These are phyloP conservation scores for Diaporthe sp. DNA, from an alignment of 2,329 filamentous ascomycete genomes.

Conservation along the genomic window DNA sequence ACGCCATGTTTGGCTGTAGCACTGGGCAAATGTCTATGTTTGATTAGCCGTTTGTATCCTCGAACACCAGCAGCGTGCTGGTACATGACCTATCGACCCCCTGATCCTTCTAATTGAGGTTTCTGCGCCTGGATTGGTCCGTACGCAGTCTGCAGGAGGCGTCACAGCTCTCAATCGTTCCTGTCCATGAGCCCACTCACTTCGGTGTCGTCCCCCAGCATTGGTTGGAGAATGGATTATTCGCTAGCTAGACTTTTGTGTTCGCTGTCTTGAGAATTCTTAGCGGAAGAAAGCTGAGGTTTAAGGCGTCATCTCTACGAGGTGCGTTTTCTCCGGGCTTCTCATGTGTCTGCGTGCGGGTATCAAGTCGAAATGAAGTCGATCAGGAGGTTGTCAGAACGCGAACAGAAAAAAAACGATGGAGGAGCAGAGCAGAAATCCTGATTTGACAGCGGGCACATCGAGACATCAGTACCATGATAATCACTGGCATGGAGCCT, in stretches of 20 bases:
- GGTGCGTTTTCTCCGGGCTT: neutral
- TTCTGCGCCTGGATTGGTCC: neutral
- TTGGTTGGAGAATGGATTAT: neutral
- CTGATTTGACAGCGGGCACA: too few species aligned
- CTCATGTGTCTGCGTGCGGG: neutral
- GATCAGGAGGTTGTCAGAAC: too few species aligned
- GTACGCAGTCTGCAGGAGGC: neutral
- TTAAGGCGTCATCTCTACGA: neutral
- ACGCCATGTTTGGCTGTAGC: neutral
- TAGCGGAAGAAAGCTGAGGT: neutral
- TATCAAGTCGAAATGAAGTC: too few species aligned
- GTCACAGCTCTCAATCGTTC: neutral
- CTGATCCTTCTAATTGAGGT: neutral
- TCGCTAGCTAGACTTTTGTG: neutral
- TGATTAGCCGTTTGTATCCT: neutral
- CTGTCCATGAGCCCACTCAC: neutral
- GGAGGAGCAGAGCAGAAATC: too few species aligned
- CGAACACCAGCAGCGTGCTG: neutral
- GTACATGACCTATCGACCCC: neutral
- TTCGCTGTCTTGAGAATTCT: neutral
- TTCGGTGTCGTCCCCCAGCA: neutral
- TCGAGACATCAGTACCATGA: too few species aligned
- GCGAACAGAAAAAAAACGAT: too few species aligned
- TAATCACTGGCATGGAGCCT: too few species aligned
- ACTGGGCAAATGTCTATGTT: neutral